Conservation (phyloP, 1,139 yeast species). For the Diutina mesorugosa region DNA sequence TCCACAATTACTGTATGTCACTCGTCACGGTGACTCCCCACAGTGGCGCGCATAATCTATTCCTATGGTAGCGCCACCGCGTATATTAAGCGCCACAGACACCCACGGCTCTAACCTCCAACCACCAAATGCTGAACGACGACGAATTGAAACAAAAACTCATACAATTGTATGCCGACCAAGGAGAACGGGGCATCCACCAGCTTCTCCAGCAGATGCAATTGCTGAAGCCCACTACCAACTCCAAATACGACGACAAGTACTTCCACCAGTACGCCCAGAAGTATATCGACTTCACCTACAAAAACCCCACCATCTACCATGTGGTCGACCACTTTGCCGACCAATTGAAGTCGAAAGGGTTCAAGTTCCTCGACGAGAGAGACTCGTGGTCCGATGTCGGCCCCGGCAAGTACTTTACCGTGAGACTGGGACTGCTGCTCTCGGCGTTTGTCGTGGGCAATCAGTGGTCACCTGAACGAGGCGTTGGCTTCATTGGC, state of each 20-base stretch:
- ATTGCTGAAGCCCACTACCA: neutral
- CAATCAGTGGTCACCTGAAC: neutral
- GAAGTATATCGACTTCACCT: constrained; percentile 45
- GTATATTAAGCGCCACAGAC: neutral
- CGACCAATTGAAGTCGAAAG: constrained; percentile 28
- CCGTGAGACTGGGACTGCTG: constrained; percentile 42
- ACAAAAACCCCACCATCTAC: constrained; percentile 46
- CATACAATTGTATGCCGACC: neutral
- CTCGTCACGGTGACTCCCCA: neutral
- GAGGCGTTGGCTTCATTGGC: neutral
- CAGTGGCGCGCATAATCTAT: neutral
- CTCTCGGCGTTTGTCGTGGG: constrained; percentile 9
- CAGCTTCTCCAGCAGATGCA: neutral
- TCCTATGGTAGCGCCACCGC: neutral
- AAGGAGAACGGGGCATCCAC: neutral
- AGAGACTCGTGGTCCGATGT: constrained; percentile 30
- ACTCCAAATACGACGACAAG: neutral
- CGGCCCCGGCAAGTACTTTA: constrained; percentile 37
- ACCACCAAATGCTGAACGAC: neutral
- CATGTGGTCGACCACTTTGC: constrained; percentile 40
- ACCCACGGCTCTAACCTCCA: neutral
- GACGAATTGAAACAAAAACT: neutral
- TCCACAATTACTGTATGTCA: neutral
- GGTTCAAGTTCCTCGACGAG: constrained; percentile 43
- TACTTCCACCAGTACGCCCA: constrained; percentile 27